Conservation (phyloP, 441 rosid species). For the Oxalis stricta region DNA sequence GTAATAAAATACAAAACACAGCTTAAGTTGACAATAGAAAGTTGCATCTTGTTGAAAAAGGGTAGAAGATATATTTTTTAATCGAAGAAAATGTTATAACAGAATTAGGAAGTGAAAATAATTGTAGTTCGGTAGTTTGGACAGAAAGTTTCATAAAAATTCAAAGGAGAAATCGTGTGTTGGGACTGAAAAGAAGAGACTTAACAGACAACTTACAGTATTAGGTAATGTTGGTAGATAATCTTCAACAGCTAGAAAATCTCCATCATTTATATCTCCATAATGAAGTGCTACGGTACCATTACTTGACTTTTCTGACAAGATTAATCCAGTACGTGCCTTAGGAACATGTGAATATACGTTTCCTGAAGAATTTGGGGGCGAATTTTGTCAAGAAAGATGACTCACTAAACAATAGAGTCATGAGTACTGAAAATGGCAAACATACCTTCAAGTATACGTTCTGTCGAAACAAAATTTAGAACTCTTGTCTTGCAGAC, state of each 20-base stretch:
- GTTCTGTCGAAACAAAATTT: slow-evolving; percentile 39
- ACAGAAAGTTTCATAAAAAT: neutral
- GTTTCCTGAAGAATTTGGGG: slow-evolving; percentile 29
- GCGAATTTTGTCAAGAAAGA: slow-evolving; percentile 6
- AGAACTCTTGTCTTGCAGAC: slow-evolving; percentile 58
- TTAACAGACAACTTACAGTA: slow-evolving; percentile 41
- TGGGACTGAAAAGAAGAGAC: neutral
- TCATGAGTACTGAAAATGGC: slow-evolving; percentile 5
- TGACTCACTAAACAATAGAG: slow-evolving; percentile 5
- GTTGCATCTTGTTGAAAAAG: too few species aligned
- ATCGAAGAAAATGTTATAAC: neutral
- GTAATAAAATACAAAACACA: slow-evolving; percentile 1
- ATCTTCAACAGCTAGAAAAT: slow-evolving; percentile 66
- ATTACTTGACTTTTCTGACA: slow-evolving; percentile 76
- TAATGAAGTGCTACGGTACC: slow-evolving; percentile 77
- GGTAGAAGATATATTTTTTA: neutral
- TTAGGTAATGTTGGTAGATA: slow-evolving; percentile 68
- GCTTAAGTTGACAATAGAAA: neutral
- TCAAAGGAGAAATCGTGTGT: neutral
- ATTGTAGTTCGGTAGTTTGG: neutral
- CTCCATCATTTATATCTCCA: slow-evolving; percentile 71
- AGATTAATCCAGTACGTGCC: slow-evolving; percentile 37
- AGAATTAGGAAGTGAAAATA: neutral
- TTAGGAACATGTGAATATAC: slow-evolving; percentile 27
- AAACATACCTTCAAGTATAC: slow-evolving; percentile 48